Percentiles rank a stretch among this genome's conserved stretches.
phyloP scores from a whole-genome alignment of 176 grass and related monocot genomes.

The Thalia dealbata region DNA sequence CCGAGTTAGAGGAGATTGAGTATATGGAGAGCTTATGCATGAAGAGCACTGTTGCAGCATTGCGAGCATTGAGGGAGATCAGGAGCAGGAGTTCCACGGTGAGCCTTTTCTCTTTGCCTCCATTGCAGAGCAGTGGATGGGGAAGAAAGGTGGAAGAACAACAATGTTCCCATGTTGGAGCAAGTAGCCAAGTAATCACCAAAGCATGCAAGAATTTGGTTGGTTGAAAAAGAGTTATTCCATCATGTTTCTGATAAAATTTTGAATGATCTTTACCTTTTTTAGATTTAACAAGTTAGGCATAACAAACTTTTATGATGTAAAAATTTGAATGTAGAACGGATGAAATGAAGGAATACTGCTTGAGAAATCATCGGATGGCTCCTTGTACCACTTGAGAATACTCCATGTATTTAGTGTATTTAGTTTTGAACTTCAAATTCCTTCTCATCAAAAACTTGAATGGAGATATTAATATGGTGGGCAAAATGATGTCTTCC shows the following conservation, averaged over 20 bases:
- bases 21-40: constrained; percentile 31
- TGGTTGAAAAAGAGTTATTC: not conserved
- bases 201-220: not conserved
- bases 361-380: too few species aligned
- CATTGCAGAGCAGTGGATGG: constrained; percentile 29
- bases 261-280: not conserved
- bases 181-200: constrained; percentile 9
- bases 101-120: constrained; percentile 72
- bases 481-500: too few species aligned
- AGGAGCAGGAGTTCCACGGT: constrained; percentile 80
- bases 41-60: constrained; percentile 73
- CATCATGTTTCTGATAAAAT: not conserved
- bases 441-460: too few species aligned
- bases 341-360: not conserved
- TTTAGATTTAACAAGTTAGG: not conserved
- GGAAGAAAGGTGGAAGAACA: constrained; percentile 8
- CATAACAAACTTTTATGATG: not conserved
- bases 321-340: not conserved
- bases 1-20: constrained; percentile 24
- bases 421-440: too few species aligned
- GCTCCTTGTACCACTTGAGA: too few species aligned
- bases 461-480: too few species aligned
- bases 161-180: not conserved
- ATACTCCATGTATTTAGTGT: too few species aligned
- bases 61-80: constrained; percentile 75